phyloP scores from a whole-genome alignment of 352 stramenopile species.

The Phytophthora pini region DNA sequence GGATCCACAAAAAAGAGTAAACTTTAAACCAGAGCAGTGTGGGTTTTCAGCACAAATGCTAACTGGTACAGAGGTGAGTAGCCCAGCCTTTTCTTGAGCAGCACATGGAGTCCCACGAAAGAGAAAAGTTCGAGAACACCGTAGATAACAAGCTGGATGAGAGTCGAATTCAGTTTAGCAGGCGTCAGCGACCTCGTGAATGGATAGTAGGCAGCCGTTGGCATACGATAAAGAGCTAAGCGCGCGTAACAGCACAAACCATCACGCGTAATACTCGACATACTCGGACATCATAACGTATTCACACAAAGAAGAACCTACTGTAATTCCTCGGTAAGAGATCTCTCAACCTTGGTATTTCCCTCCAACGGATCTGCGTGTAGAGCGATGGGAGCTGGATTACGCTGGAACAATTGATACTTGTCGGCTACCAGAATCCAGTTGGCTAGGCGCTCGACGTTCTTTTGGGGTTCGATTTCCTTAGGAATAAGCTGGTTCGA shows the following conservation, averaged over 20 bases:
- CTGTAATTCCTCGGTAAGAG: conserved; percentile 9
- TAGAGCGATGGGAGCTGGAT: not conserved
- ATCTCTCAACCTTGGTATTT: conserved; percentile 5
- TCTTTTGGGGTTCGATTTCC: too few relatives aligned
- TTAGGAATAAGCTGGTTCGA: conserved; percentile 2
- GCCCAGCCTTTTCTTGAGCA: conserved; percentile 27
- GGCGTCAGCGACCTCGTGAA: conserved; percentile 14
- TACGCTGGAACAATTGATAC: not conserved
- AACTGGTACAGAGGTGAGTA: conserved; percentile 38
- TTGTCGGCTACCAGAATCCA: too few relatives aligned
- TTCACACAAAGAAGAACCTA: conserved; percentile 25
- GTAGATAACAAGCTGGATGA: conserved; percentile 18
- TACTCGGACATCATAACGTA: conserved; percentile 31
- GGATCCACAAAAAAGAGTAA: conserved; percentile 35
- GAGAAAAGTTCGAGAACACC: conserved; percentile 17
- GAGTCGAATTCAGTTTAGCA: conserved; percentile 11
- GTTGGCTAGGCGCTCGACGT: too few relatives aligned
- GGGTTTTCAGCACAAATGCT: conserved; percentile 52
- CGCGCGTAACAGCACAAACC: conserved; percentile 16
- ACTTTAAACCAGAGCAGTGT: conserved; percentile 30
- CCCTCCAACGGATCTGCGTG: not conserved
- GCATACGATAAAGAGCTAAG: conserved; percentile 14
- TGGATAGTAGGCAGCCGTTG: conserved; percentile 27
- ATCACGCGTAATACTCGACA: conserved; percentile 30
- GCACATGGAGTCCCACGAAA: conserved; percentile 10